These are phyloP conservation scores for Leucocoprinus leucothites DNA, from an alignment of 768 basidiomycete species.

Conservation along the genomic window DNA sequence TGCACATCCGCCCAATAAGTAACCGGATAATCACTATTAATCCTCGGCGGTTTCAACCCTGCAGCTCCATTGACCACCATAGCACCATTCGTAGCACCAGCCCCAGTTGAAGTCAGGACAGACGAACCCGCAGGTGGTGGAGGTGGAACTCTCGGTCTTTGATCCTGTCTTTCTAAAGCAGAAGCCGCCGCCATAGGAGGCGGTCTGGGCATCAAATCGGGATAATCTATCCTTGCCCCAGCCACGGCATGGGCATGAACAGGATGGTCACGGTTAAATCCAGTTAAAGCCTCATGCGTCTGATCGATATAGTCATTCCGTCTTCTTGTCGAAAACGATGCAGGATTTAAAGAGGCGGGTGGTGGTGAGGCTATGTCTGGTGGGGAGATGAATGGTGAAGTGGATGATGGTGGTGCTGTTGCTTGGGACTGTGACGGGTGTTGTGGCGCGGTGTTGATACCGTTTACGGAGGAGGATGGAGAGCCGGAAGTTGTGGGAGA, in stretches of 20 bases:
- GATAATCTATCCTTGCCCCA: slow-evolving; percentile 67
- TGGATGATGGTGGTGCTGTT: not conserved
- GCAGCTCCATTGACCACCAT: slow-evolving; percentile 17
- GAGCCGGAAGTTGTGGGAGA: slow-evolving; percentile 24
- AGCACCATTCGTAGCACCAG: slow-evolving; percentile 2
- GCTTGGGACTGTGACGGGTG: too few species aligned
- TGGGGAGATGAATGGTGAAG: slow-evolving; percentile 29
- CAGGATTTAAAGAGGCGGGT: slow-evolving; percentile 80
- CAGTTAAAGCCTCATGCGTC: slow-evolving; percentile 54
- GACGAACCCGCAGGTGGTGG: slow-evolving; percentile 15
- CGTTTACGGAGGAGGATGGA: not conserved
- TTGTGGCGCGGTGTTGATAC: not conserved
- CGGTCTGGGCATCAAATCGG: slow-evolving; percentile 68
- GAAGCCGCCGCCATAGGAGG: slow-evolving; percentile 78
- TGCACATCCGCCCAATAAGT: slow-evolving; percentile 81
- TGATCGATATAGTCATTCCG: slow-evolving; percentile 83
- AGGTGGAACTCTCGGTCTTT: slow-evolving; percentile 49
- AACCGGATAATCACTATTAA: slow-evolving; percentile 75
- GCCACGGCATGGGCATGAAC: not conserved
- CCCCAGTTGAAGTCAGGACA: not conserved
- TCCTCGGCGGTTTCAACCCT: slow-evolving; percentile 58
- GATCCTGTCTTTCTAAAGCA: slow-evolving; percentile 72
- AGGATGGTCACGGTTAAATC: slow-evolving; percentile 32
- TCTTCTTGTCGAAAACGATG: slow-evolving; percentile 55
- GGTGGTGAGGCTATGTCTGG: slow-evolving; percentile 66